Percentiles rank a stretch among this genome's conserved stretches.
These are phyloP conservation scores for Cryphonectria japonica DNA, from an alignment of 2,329 filamentous ascomycete genomes.

Conservation along the genomic window DNA sequence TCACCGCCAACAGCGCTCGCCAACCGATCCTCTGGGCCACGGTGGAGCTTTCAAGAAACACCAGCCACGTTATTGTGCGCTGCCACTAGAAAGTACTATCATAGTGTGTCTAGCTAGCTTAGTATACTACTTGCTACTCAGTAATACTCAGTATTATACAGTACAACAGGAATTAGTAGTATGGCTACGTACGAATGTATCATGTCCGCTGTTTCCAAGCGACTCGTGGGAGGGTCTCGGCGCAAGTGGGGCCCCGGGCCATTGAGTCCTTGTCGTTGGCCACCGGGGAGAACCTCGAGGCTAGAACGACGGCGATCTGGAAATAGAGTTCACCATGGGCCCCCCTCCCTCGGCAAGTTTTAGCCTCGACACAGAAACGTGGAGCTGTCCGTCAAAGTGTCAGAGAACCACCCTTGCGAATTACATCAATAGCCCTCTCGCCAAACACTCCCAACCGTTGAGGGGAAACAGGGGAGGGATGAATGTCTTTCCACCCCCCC, in stretches of 20 bases:
- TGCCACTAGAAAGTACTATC: neutral
- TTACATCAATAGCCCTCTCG: neutral
- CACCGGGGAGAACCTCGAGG: neutral
- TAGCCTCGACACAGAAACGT: constrained; percentile 23
- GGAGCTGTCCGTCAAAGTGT: constrained; percentile 19
- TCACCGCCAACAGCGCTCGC: neutral
- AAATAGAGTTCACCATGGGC: constrained; percentile 24
- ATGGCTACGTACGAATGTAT: neutral
- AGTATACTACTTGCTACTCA: too few species aligned
- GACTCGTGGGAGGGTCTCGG: neutral
- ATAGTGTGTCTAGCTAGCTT: too few species aligned
- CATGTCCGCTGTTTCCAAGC: neutral
- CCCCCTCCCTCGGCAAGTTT: constrained; percentile 18
- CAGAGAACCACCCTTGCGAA: constrained; percentile 24
- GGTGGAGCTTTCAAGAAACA: neutral
- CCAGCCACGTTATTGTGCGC: neutral
- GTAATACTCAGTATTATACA: too few species aligned
- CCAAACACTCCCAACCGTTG: neutral
- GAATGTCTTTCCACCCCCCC: neutral
- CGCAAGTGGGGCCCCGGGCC: neutral
- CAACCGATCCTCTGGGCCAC: constrained; percentile 10
- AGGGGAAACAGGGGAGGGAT: neutral
- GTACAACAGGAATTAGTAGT: neutral
- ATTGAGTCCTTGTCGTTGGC: neutral
- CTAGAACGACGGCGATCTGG: constrained; percentile 4